These are phyloP conservation scores for Phalaenopsis hybrid DNA, from an alignment of 116 monocot genomes.

Conservation along the genomic window DNA sequence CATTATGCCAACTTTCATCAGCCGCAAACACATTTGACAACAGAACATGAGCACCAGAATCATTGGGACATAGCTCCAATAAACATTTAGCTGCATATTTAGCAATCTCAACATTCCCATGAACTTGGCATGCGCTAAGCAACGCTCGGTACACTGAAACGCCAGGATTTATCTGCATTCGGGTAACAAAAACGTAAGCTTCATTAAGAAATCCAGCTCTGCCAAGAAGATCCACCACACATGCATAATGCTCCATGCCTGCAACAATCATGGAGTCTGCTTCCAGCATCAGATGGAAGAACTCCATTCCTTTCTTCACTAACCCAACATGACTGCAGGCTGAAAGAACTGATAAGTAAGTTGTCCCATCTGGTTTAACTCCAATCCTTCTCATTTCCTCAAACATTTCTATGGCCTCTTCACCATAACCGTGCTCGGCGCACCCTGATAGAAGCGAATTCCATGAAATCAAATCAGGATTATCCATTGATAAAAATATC, in stretches of 20 bases:
- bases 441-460: slow-evolving; percentile 47
- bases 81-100: slow-evolving; percentile 22
- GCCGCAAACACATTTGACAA: slow-evolving; percentile 46
- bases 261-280: not conserved
- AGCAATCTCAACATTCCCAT: slow-evolving; percentile 37
- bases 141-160: slow-evolving; percentile 43
- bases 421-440: slow-evolving; percentile 40
- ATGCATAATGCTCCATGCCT: slow-evolving; percentile 43
- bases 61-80: slow-evolving; percentile 34
- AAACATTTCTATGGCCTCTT: slow-evolving; percentile 38
- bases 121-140: slow-evolving; percentile 41
- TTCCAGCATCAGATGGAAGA: slow-evolving; percentile 35
- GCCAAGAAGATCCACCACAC: slow-evolving; percentile 53
- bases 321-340: slow-evolving; percentile 50
- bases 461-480: slow-evolving; percentile 49
- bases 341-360: slow-evolving; percentile 42
- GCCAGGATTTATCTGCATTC: slow-evolving; percentile 38
- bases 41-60: slow-evolving; percentile 35
- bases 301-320: slow-evolving; percentile 30
- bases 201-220: slow-evolving; percentile 38
- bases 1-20: slow-evolving; percentile 30
- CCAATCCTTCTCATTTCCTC: slow-evolving; percentile 27
- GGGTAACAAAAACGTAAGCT: slow-evolving; percentile 29
- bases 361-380: slow-evolving; percentile 22
- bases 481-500: slow-evolving; percentile 29